These are phyloP conservation scores for Xylaria multiplex DNA, from an alignment of 2,329 filamentous ascomycete species.

Conservation along the genomic window DNA sequence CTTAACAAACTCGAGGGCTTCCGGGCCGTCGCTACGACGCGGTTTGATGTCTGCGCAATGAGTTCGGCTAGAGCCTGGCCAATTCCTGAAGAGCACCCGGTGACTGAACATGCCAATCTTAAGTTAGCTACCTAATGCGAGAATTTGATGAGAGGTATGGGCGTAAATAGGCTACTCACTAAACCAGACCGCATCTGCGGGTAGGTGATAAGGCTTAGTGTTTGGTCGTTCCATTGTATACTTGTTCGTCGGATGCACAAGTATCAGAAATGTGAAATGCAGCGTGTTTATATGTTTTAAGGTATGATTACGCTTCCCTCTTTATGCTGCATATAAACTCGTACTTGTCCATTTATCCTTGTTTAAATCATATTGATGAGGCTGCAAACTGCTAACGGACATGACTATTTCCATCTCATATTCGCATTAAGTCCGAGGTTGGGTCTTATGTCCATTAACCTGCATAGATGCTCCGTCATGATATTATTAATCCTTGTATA, in stretches of 20 bases:
- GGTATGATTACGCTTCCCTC: neutral
- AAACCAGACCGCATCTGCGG: conserved; percentile 45
- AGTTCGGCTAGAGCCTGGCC: conserved; percentile 16
- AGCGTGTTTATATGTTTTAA: conserved; percentile 1
- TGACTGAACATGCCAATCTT: conserved; percentile 52
- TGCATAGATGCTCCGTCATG: neutral
- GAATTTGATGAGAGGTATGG: neutral
- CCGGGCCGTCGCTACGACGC: conserved; percentile 50
- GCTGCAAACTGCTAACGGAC: too few species aligned
- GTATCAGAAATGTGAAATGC: neutral
- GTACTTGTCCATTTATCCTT: neutral
- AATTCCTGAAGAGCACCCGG: conserved; percentile 32
- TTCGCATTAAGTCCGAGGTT: conserved; percentile 1
- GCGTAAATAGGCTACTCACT: conserved; percentile 36
- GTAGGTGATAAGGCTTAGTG: conserved; percentile 41
- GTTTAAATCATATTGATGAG: neutral
- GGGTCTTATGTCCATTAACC: neutral
- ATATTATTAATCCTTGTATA: too few species aligned
- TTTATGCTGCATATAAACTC: too few species aligned
- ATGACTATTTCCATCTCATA: too few species aligned
- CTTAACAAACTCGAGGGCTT: conserved; percentile 53
- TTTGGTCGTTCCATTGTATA: conserved; percentile 36
- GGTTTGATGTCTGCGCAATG: conserved; percentile 36
- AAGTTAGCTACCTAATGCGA: neutral
- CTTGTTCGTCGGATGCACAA: neutral